Percentiles rank a stretch among this genome's conserved stretches.
phyloP scores from a whole-genome alignment of 2,329 filamentous ascomycete genomes.

The Boeremia exigua region DNA sequence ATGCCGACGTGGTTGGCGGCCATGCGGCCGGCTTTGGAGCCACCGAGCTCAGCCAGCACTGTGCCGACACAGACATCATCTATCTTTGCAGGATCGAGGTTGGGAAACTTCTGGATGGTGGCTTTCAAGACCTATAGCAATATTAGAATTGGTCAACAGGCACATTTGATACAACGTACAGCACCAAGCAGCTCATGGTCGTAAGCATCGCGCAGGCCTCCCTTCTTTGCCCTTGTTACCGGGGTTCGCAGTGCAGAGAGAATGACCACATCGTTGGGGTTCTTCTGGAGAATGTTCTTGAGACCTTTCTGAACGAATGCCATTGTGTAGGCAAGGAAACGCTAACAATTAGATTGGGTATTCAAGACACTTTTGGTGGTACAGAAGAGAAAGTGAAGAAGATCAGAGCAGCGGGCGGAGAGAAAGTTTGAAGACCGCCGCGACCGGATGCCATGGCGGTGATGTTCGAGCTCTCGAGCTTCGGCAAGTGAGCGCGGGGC shows the following conservation, averaged over 20 bases:
- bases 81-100: conserved; percentile 71
- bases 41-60: conserved; percentile 88
- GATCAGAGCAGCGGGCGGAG: conserved; percentile 12
- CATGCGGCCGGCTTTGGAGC: conserved; percentile 89
- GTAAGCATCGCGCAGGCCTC: conserved; percentile 83
- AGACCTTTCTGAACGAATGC: conserved; percentile 66
- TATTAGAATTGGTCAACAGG: conserved; percentile 1
- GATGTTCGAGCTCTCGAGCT: conserved; percentile 34
- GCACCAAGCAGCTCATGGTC: conserved; percentile 84
- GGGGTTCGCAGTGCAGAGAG: conserved; percentile 90
- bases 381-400: conserved; percentile 11
- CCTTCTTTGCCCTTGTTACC: conserved; percentile 82
- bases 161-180: conserved; percentile 45
- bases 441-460: conserved; percentile 27
- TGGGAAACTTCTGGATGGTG: conserved; percentile 74
- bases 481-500: conserved; percentile 45
- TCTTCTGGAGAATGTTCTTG: conserved; percentile 76
- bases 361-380: conserved; percentile 5
- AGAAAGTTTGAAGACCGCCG: conserved; percentile 18
- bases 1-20: conserved; percentile 84
- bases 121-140: conserved; percentile 61
- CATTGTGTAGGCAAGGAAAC: conserved; percentile 40
- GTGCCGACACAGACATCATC: conserved; percentile 87
- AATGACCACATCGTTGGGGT: conserved; percentile 83
- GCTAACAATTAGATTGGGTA: conserved; percentile 15